A percentile compares a stretch with the other conserved stretches of the same genome.
Evolutionary conservation across 352 stramenopile genomes (phyloP).

Genomic region (Pythium rhizo-oryzae): DNA sequence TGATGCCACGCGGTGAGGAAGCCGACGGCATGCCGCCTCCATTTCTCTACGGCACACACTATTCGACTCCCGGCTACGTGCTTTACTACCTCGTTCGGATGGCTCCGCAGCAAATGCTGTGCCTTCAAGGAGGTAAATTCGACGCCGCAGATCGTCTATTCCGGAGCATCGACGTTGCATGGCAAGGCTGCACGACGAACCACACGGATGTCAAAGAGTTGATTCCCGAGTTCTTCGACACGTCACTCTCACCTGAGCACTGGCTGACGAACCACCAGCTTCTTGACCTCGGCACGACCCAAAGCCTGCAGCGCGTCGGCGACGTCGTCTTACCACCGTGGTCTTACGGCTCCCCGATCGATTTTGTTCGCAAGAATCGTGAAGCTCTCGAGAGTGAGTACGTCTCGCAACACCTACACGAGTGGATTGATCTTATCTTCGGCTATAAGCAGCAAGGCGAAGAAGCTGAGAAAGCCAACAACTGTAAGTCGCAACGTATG

Average conservation of each 20-base stretch:
- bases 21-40: slow-evolving; percentile 82
- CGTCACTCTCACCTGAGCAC: slow-evolving; percentile 56
- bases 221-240: slow-evolving; percentile 98
- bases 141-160: slow-evolving; percentile 98
- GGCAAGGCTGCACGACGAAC: slow-evolving; percentile 77
- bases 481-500: slow-evolving; percentile 35
- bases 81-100: slow-evolving; percentile 98
- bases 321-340: slow-evolving; percentile 89
- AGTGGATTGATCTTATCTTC: slow-evolving; percentile 99
- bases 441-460: slow-evolving; percentile 96
- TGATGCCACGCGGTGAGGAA: slow-evolving; percentile 85
- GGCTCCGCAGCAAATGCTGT: slow-evolving; percentile 94
- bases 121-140: slow-evolving; percentile 98
- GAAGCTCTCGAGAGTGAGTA: slow-evolving; percentile 97
- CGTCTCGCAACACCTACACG: slow-evolving; percentile 93
- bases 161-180: slow-evolving; percentile 92
- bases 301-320: slow-evolving; percentile 82
- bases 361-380: slow-evolving; percentile 94
- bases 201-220: slow-evolving; percentile 98
- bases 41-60: slow-evolving; percentile 97
- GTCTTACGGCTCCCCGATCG: slow-evolving; percentile 78
- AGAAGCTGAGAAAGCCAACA: slow-evolving; percentile 87
- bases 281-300: slow-evolving; percentile 93
- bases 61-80: slow-evolving; percentile 94
- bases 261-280: slow-evolving; percentile 96